Conservation (phyloP, 2,329 filamentous ascomycete species). For the Clarireedia monteithiana region DNA sequence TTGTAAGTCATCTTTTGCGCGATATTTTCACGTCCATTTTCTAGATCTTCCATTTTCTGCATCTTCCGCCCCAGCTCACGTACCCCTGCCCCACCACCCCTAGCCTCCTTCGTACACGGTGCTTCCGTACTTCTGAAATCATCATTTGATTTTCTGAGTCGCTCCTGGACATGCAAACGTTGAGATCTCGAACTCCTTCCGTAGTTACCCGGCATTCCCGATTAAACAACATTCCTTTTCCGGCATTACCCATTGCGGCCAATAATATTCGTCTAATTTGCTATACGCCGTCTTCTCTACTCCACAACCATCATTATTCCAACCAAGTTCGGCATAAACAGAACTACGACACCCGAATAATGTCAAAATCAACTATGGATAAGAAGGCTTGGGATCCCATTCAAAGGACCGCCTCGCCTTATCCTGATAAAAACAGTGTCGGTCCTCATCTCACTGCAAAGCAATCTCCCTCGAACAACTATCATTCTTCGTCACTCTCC, state of each 20-base stretch:
- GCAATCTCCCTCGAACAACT: slow-evolving; percentile 19
- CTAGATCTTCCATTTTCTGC: neutral
- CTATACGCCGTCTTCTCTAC: slow-evolving; percentile 5
- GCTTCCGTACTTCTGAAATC: neutral
- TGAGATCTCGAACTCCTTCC: slow-evolving; percentile 2
- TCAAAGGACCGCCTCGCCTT: slow-evolving; percentile 24
- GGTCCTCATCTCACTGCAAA: slow-evolving; percentile 21
- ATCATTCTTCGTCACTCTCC: slow-evolving; percentile 23
- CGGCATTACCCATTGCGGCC: slow-evolving; percentile 10
- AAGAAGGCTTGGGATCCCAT: slow-evolving; percentile 20
- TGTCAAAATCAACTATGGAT: slow-evolving; percentile 4
- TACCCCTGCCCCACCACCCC: too few species aligned
- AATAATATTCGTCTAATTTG: slow-evolving; percentile 6
- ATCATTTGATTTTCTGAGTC: neutral
- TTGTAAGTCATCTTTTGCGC: neutral
- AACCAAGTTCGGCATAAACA: slow-evolving; percentile 7
- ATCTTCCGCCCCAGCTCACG: neutral
- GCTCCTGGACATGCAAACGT: neutral
- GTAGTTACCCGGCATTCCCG: slow-evolving; percentile 5
- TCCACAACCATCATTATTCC: slow-evolving; percentile 5
- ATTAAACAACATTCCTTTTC: slow-evolving; percentile 1
- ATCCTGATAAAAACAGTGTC: slow-evolving; percentile 22
- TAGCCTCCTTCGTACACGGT: too few species aligned
- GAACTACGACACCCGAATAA: slow-evolving; percentile 1
- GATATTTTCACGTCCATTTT: neutral